Conservation (phyloP, 257 asterid species). For the Plantago major region DNA sequence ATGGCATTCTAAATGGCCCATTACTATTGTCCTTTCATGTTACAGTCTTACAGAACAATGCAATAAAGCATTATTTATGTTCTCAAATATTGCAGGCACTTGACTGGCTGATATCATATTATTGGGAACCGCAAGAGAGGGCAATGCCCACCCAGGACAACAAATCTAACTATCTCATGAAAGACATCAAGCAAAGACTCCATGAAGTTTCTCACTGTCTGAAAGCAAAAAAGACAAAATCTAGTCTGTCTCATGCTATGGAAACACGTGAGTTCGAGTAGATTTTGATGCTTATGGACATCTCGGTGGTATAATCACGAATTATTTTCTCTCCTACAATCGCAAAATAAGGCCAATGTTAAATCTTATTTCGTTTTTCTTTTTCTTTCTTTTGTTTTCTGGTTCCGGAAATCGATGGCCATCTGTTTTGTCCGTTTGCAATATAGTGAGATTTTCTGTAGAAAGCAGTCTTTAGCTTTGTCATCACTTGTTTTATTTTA, state of each 20-base stretch:
- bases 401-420: too few relatives aligned
- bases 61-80: conserved; percentile 7
- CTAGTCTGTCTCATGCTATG: conserved; percentile 33
- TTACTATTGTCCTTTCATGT: not conserved
- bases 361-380: too few relatives aligned
- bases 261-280: conserved; percentile 51
- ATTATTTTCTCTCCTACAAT: too few relatives aligned
- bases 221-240: conserved; percentile 39
- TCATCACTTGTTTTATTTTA: too few relatives aligned
- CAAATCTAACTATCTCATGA: conserved; percentile 36
- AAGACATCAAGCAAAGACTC: conserved; percentile 54
- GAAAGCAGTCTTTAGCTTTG: too few relatives aligned
- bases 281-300: conserved; percentile 9
- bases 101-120: conserved; percentile 78
- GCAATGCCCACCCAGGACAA: conserved; percentile 44
- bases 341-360: too few relatives aligned
- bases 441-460: too few relatives aligned
- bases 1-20: not conserved
- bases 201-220: conserved; percentile 52
- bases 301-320: not conserved
- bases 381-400: too few relatives aligned
- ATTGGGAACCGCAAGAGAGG: conserved; percentile 84
- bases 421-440: too few relatives aligned
- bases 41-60: conserved; percentile 1
- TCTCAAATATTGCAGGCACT: conserved; percentile 54